A percentile compares a stretch with the other conserved stretches of the same genome.
Conservation (phyloP, 768 basidiomycete genomes). For the Tylopilus subfusipes region DNA sequence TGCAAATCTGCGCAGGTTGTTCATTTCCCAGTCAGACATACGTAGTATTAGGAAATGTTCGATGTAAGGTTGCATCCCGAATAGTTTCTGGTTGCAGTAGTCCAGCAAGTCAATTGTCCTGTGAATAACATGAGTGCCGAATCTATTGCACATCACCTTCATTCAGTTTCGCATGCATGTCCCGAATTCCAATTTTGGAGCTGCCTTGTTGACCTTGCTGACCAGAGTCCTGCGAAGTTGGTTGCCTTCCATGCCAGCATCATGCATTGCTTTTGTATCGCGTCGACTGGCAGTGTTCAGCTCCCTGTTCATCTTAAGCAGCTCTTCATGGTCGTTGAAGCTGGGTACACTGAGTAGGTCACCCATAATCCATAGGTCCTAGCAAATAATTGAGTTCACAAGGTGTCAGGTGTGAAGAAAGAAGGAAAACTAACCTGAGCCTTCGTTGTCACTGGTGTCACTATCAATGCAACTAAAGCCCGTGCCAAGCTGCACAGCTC, state of each 20-base stretch:
- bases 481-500: too few species aligned
- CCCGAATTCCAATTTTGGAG: not conserved
- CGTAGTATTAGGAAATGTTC: not conserved
- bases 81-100: not conserved
- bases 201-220: not conserved
- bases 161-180: constrained; percentile 1
- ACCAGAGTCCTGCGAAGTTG: not conserved
- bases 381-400: too few species aligned
- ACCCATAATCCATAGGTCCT: too few species aligned
- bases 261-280: not conserved
- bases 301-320: not conserved
- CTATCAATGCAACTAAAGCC: too few species aligned
- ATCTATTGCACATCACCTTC: constrained; percentile 2
- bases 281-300: too few species aligned
- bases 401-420: too few species aligned
- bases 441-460: too few species aligned
- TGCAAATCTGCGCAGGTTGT: not conserved
- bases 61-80: constrained; percentile 3
- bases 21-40: constrained; percentile 12
- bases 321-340: not conserved
- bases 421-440: too few species aligned
- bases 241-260: not conserved
- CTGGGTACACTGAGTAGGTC: too few species aligned
- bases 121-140: not conserved
- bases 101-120: constrained; percentile 4